These are phyloP conservation scores for Sporothrix curviconia DNA, from an alignment of 2,329 filamentous ascomycete species.

Conservation along the genomic window DNA sequence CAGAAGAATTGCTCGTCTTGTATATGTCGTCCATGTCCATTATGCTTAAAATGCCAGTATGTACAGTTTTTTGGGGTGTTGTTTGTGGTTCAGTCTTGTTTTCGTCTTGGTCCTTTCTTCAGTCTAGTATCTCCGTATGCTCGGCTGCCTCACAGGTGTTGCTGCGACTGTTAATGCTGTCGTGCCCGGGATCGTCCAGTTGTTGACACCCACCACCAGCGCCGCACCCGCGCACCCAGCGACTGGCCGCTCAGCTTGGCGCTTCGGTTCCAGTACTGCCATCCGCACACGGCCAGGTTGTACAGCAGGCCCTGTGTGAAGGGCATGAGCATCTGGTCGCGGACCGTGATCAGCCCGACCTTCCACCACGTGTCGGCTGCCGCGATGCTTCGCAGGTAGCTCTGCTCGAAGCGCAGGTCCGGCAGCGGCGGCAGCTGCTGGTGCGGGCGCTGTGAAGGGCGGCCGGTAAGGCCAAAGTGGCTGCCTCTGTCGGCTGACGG, in stretches of 20 bases:
- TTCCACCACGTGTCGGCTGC: slow-evolving; percentile 72
- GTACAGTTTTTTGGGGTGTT: background rate
- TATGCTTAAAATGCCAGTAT: background rate
- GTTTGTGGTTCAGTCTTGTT: background rate
- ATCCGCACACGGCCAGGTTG: slow-evolving; percentile 76
- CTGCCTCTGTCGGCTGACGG: slow-evolving; percentile 43
- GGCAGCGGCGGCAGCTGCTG: slow-evolving; percentile 59
- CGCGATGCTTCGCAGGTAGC: slow-evolving; percentile 85
- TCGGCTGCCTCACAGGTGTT: background rate
- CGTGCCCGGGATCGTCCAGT: slow-evolving; percentile 64
- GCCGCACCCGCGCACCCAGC: slow-evolving; percentile 67
- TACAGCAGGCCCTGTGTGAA: slow-evolving; percentile 84
- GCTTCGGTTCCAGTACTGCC: slow-evolving; percentile 81
- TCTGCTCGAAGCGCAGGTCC: slow-evolving; percentile 95
- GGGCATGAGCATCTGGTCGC: slow-evolving; percentile 88
- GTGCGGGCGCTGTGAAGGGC: slow-evolving; percentile 36
- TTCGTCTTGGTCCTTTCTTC: background rate
- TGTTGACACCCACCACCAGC: slow-evolving; percentile 97
- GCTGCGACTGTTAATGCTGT: background rate
- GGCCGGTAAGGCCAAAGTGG: slow-evolving; percentile 57
- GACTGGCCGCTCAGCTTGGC: slow-evolving; percentile 70
- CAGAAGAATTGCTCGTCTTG: background rate
- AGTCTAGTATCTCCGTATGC: background rate
- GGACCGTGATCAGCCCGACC: slow-evolving; percentile 74
- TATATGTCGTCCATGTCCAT: background rate